phyloP scores from a whole-genome alignment of 257 asterid species.

The Cruciata laevipes region DNA sequence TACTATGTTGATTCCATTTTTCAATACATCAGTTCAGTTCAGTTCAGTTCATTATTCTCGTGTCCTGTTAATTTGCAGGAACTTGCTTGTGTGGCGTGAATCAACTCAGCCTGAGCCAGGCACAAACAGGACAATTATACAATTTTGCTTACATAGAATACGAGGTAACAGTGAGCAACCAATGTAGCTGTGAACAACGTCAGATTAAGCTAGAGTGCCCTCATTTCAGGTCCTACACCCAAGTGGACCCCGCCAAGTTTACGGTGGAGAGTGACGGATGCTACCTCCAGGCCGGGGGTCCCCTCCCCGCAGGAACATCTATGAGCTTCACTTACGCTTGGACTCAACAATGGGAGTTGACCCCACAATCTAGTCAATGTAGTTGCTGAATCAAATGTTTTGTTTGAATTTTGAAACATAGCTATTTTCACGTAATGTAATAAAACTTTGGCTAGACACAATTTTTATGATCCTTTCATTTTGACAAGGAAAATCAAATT shows the following conservation, averaged over 20 bases:
- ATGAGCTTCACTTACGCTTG: not conserved
- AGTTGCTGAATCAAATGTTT: not conserved
- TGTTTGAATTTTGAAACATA: no score
- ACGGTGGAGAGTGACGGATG: not conserved
- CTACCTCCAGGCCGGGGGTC: not conserved
- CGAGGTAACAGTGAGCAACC: not conserved
- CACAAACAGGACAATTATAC: not conserved
- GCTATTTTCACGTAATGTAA: no score
- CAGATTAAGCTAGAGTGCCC: not conserved
- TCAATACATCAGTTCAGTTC: no score
- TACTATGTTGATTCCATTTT: no score
- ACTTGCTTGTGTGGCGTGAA: not conserved
- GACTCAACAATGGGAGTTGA: not conserved
- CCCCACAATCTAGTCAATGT: not conserved
- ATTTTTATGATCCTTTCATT: no score
- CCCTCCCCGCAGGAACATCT: not conserved
- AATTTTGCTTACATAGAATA: not conserved
- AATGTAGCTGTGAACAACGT: not conserved
- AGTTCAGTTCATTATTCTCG: no score
- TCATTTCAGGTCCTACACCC: not conserved
- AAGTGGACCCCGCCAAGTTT: not conserved
- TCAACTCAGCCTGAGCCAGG: not conserved
- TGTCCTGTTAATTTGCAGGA: not conserved
- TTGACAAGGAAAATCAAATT: no score
- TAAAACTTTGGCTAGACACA: no score